Conservation (phyloP, 108 stramenopile species). For the Nitzschia sp. region DNA sequence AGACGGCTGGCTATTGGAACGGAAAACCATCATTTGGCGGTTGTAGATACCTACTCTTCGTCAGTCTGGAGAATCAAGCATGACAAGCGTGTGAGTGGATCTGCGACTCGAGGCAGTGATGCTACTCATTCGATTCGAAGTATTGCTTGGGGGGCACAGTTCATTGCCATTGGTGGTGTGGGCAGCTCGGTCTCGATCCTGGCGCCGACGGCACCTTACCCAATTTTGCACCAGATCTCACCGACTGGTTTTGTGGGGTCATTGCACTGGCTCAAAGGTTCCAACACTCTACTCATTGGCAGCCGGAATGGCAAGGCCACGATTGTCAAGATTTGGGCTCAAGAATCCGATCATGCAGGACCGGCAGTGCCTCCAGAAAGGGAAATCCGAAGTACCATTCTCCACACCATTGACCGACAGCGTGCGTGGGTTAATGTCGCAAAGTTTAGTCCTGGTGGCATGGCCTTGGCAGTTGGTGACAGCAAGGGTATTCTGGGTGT, state of each 20-base stretch:
- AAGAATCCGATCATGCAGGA: slow-evolving; percentile 14
- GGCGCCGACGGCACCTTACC: slow-evolving; percentile 61
- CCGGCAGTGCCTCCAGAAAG: neutral
- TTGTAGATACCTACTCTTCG: slow-evolving; percentile 54
- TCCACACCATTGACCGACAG: slow-evolving; percentile 51
- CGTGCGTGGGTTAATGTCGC: slow-evolving; percentile 68
- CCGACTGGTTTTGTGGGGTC: slow-evolving; percentile 70
- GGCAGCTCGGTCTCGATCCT: slow-evolving; percentile 74
- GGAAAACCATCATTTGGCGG: slow-evolving; percentile 69
- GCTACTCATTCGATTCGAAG: slow-evolving; percentile 67
- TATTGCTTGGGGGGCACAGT: slow-evolving; percentile 68
- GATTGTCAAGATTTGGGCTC: slow-evolving; percentile 48
- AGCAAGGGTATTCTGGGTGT: slow-evolving; percentile 52
- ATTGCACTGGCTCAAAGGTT: slow-evolving; percentile 51
- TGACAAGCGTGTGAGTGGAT: slow-evolving; percentile 46
- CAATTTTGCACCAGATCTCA: slow-evolving; percentile 51
- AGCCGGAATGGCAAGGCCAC: slow-evolving; percentile 58
- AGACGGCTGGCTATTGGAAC: slow-evolving; percentile 67
- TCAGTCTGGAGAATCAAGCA: slow-evolving; percentile 64
- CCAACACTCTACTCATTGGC: slow-evolving; percentile 65
- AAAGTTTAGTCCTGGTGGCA: slow-evolving; percentile 60
- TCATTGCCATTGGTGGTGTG: slow-evolving; percentile 72
- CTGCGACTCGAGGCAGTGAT: slow-evolving; percentile 30
- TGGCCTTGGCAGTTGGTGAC: slow-evolving; percentile 61
- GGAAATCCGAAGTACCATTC: slow-evolving; percentile 44